These are phyloP conservation scores for Wallacemonas collosoma DNA, from an alignment of 208 protist genomes.

Conservation along the genomic window DNA sequence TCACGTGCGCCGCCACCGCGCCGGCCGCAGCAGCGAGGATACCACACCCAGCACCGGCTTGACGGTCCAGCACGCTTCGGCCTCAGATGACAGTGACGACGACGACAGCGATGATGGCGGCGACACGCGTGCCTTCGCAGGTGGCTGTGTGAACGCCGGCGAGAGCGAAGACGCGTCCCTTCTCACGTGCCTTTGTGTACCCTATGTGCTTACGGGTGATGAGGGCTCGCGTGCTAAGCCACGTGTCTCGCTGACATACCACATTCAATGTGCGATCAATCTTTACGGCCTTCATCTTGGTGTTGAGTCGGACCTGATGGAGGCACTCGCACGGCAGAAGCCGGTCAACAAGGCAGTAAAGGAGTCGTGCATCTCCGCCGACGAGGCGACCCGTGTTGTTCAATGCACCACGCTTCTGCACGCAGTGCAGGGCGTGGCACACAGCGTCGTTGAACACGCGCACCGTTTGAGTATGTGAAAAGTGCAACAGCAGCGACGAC, in stretches of 20 bases:
- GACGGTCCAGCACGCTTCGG: not conserved
- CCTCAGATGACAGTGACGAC: not conserved
- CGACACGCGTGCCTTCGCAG: not conserved
- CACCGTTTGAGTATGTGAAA: not conserved
- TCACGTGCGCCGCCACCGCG: not conserved
- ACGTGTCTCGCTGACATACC: not conserved
- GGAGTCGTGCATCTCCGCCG: not conserved
- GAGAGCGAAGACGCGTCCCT: not conserved
- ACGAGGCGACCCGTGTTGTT: not conserved
- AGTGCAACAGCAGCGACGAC: not conserved
- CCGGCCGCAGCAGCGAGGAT: not conserved
- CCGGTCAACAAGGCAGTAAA: not conserved
- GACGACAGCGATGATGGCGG: conserved; percentile 3
- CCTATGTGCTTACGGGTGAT: not conserved
- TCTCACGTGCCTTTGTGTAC: conserved; percentile 4
- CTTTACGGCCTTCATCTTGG: not conserved
- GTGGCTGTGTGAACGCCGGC: not conserved
- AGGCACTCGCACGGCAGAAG: not conserved
- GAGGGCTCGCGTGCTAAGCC: not conserved
- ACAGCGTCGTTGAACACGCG: conserved; percentile 1
- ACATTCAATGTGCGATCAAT: not conserved
- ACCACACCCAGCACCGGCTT: not conserved
- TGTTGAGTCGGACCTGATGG: conserved; percentile 1
- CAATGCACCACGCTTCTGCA: not conserved
- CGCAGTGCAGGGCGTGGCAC: not conserved